Conservation (phyloP, 1,139 yeast genomes). For the Tardiomyces blankii region DNA sequence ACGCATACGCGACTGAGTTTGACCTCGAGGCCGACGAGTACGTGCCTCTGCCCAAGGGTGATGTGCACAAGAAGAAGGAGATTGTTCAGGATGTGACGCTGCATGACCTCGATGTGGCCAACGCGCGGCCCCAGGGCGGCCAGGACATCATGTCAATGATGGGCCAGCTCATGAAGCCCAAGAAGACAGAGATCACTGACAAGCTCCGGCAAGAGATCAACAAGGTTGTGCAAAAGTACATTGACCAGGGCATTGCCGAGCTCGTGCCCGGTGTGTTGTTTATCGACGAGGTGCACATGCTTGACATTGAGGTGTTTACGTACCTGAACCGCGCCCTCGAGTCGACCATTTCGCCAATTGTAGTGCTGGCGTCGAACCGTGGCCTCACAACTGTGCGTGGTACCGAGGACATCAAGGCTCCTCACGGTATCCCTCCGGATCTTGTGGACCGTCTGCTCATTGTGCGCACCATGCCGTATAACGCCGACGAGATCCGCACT, state of each 20-base stretch:
- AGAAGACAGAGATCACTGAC: slow-evolving; percentile 97
- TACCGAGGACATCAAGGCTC: slow-evolving; percentile 77
- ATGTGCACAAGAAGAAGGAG: slow-evolving; percentile 96
- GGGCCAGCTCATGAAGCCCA: slow-evolving; percentile 95
- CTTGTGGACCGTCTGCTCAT: slow-evolving; percentile 82
- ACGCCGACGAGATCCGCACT: slow-evolving; percentile 66
- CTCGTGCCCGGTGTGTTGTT: slow-evolving; percentile 95
- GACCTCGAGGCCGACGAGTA: slow-evolving; percentile 98
- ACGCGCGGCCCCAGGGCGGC: slow-evolving; percentile 97
- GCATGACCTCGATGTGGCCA: slow-evolving; percentile 93
- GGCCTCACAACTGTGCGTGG: slow-evolving; percentile 90
- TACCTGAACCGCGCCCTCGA: slow-evolving; percentile 90
- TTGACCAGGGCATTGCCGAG: slow-evolving; percentile 97
- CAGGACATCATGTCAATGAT: slow-evolving; percentile 97
- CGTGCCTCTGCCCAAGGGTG: slow-evolving; percentile 97
- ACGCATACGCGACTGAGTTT: slow-evolving; percentile 96
- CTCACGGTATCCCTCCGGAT: slow-evolving; percentile 97
- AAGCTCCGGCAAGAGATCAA: slow-evolving; percentile 88
- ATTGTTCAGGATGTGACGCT: slow-evolving; percentile 95
- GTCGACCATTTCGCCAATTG: slow-evolving; percentile 86
- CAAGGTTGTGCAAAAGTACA: slow-evolving; percentile 90
- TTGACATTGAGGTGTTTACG: slow-evolving; percentile 92
- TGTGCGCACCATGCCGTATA: slow-evolving; percentile 83
- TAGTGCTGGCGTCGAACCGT: slow-evolving; percentile 88
- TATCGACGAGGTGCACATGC: slow-evolving; percentile 96